Evolutionary conservation across 345 rosid species (phyloP), one percentile per base, ranked within the genome.

Genomic region (Atalantia buxifolia): DNA sequence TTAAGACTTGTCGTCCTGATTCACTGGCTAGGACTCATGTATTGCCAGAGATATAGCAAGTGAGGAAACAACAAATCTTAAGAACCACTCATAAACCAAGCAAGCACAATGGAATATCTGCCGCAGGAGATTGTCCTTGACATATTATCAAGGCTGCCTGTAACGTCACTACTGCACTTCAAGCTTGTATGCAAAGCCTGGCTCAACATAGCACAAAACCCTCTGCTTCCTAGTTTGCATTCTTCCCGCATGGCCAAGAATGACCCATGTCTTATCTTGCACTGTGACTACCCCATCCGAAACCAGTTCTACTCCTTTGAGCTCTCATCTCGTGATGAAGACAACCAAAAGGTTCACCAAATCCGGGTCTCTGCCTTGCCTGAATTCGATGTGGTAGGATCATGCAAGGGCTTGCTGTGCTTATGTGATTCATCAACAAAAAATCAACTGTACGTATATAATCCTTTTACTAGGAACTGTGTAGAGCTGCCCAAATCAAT

Each of bases 371-470:
- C 27, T 25, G 50, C 13, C 56, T 82, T 85, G 83, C 80, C 84
- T 0, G 88, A 89, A 55, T 88, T 86, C 48, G 82, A 88, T 7
- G 86, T 86, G 67, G 84, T 87, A 10, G 92, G 88, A 9, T 86
- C 89, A 9, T 89, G 89, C 57, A 82, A 82, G 56, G 89, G 90
- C 33, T 66, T 89, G 66, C 78, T 84, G 2, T 84, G 88, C 72
- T 69, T 86, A 18, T 70, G 80, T 21, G 88, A 87, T 72, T 75
- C 81, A 3, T 35, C 80, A 0, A 83, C 74, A 77, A 71, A 53
- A 59, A 85, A 77, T 66, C 7, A 74, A 35, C 63, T 87, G 28
- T 83, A 42, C 57, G 60, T 83, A 0, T 85, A 82, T 76, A 86
- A 86, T 61, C 90, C 91, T 53, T 88, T 87, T 60, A 77, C 86